Evolutionary conservation across 2,329 filamentous ascomycete species (phyloP).

Genomic region (Fusarium palustre): DNA sequence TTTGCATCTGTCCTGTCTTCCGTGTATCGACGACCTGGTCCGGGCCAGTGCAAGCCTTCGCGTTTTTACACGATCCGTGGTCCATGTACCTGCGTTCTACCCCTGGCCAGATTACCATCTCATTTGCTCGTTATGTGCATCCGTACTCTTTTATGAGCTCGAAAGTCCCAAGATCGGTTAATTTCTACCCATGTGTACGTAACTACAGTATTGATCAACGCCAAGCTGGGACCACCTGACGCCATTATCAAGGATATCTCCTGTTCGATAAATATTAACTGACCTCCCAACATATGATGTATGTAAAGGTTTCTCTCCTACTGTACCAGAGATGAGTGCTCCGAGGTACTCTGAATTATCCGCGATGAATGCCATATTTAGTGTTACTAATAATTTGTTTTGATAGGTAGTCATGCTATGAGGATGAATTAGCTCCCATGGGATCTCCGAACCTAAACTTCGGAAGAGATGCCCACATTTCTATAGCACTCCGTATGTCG

Average conservation of each 20-base stretch:
- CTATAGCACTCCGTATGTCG: background rate
- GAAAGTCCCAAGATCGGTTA: conserved; percentile 5
- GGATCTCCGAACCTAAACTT: conserved; percentile 5
- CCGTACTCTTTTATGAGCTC: conserved; percentile 14
- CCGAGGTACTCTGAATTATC: too few species aligned
- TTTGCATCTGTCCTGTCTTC: conserved; percentile 3
- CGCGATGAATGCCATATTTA: too few species aligned
- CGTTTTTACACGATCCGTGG: conserved; percentile 17
- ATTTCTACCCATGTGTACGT: background rate
- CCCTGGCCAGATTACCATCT: conserved; percentile 17
- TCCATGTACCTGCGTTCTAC: conserved; percentile 23
- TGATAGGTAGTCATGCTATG: background rate
- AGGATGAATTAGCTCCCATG: background rate
- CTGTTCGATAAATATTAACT: background rate
- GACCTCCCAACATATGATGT: background rate
- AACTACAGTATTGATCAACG: conserved; percentile 8
- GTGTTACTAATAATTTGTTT: background rate
- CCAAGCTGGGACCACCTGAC: conserved; percentile 23
- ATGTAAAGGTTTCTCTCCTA: background rate
- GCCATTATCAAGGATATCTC: conserved; percentile 25
- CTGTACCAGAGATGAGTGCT: background rate
- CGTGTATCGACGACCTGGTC: conserved; percentile 36
- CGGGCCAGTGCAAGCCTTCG: conserved; percentile 30
- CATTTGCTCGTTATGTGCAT: conserved; percentile 13
- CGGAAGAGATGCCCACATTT: background rate